Percentiles rank a stretch among this genome's conserved stretches.
Conservation (phyloP, 805 yeast species). For the Pichia phayaonensis region DNA sequence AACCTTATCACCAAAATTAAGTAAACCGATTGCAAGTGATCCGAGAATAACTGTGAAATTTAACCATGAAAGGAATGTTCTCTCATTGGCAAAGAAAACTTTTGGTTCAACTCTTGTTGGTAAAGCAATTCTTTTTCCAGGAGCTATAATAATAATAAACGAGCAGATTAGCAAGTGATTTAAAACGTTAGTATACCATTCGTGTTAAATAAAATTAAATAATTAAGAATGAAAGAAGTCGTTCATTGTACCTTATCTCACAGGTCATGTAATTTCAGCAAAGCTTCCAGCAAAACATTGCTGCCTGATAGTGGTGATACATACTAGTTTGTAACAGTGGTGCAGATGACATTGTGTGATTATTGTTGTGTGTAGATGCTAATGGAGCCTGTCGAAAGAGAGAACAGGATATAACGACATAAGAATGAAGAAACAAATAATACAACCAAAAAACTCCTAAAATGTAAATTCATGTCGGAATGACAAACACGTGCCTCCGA, state of each 20-base stretch:
- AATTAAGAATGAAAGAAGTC: too few species aligned
- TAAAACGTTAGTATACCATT: not conserved
- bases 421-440: too few species aligned
- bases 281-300: not conserved
- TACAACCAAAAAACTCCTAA: not conserved
- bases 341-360: constrained; percentile 57
- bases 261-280: not conserved
- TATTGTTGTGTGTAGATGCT: not conserved
- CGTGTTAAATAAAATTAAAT: not conserved
- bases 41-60: constrained; percentile 98
- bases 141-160: constrained; percentile 14
- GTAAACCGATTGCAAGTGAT: constrained; percentile 89
- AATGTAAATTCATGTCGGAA: not conserved
- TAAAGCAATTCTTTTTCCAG: constrained; percentile 85
- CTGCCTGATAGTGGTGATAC: constrained; percentile 15
- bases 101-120: constrained; percentile 99
- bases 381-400: not conserved
- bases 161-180: not conserved
- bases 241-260: not conserved
- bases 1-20: constrained; percentile 91
- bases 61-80: constrained; percentile 97
- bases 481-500: not conserved
- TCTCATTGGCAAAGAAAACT: constrained; percentile 97
- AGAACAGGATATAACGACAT: not conserved
- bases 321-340: constrained; percentile 65